Evolutionary conservation across 2,329 filamentous ascomycete genomes (phyloP).

Genomic region (Intubia oerlemansii): DNA sequence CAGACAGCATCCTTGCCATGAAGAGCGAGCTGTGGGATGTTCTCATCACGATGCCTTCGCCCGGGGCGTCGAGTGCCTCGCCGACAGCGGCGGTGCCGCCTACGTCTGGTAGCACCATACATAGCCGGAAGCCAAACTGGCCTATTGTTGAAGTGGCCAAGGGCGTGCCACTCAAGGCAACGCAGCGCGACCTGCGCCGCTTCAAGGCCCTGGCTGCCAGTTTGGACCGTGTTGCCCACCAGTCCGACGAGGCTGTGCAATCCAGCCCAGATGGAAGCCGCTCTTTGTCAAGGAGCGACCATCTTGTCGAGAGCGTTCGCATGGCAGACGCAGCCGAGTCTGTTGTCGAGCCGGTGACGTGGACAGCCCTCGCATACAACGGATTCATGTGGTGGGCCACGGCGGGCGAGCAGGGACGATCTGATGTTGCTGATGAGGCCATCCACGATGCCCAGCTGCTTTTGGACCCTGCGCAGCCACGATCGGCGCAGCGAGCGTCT

Average conservation of each 20-base stretch:
- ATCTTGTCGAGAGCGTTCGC: no score
- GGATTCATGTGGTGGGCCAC: conserved; percentile 86
- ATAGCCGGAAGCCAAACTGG: conserved; percentile 24
- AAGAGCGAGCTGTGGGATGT: conserved; percentile 81
- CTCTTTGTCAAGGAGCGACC: conserved; percentile 10
- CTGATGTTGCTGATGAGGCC: conserved; percentile 36
- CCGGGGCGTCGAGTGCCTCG: no score
- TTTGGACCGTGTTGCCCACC: conserved; percentile 24
- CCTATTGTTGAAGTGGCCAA: conserved; percentile 50
- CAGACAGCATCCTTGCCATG: conserved; percentile 74
- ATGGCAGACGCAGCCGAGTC: conserved; percentile 27
- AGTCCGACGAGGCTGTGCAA: conserved; percentile 1
- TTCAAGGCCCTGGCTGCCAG: conserved; percentile 49
- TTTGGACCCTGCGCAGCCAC: conserved; percentile 23
- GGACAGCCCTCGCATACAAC: conserved; percentile 57
- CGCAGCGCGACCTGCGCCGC: conserved; percentile 71
- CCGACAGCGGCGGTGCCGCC: no score
- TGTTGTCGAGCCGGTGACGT: conserved; percentile 40
- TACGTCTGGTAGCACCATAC: conserved; percentile 12
- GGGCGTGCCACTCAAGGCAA: conserved; percentile 53
- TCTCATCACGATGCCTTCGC: conserved; percentile 58
- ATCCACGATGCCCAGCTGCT: conserved; percentile 33
- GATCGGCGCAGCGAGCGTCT: not conserved
- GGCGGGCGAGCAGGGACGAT: conserved; percentile 48
- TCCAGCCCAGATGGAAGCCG: conserved; percentile 1